Base-by-base conservation (phyloP, 306 rosid species). In the Gillenia trifoliata region DNA sequence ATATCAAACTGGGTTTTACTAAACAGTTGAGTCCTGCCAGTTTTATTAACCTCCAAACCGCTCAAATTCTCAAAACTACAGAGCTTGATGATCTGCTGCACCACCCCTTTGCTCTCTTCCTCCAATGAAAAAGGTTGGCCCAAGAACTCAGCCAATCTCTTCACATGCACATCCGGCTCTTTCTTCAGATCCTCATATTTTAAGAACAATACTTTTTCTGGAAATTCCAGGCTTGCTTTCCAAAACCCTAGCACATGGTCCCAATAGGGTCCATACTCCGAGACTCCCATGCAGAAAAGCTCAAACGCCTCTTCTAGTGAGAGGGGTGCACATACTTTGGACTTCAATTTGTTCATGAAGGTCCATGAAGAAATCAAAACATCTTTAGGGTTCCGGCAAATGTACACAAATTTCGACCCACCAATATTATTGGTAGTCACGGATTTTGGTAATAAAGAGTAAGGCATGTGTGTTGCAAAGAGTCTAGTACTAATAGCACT, bases 331-430 rank as follows among this genome's bases (percentile, higher is more conserved):
- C 15, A 34, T 36, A 36, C 11, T 36, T 13, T 2, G 19, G 54
- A 8, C 30, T 50, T 66, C 52, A 41, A 23, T 38, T 22, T 66
- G 13, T 9, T 75, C 3, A 10, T 79, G 66, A 11, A 36, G 16
- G 11, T 76, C 88, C 84, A 86, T 0, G 63, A 23, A 5, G 86
- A 86, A 12, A 86, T 47, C 23, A 71, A 71, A 13, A 75, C 82
- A 57, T 86, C 90, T 30, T 81, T 70, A 0, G 86, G 88, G 73
- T 86, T 84, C 10, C 88, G 63, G 8, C 82, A 86, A 1, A 83
- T 73, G 20, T 81, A 81, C 66, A 86, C 70, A 49, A 81, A 36
- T 36, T 36, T 36, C 0, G 41, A 36, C 11, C 41, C 11, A 8
- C 41, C 41, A 36, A 7, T 36, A 1, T 36, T 1, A 36, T 36